Percentiles rank a stretch among this genome's conserved stretches.
Conservation (phyloP, 129 eudicot genomes). For the Rutidosis leptorrhynchoides region DNA sequence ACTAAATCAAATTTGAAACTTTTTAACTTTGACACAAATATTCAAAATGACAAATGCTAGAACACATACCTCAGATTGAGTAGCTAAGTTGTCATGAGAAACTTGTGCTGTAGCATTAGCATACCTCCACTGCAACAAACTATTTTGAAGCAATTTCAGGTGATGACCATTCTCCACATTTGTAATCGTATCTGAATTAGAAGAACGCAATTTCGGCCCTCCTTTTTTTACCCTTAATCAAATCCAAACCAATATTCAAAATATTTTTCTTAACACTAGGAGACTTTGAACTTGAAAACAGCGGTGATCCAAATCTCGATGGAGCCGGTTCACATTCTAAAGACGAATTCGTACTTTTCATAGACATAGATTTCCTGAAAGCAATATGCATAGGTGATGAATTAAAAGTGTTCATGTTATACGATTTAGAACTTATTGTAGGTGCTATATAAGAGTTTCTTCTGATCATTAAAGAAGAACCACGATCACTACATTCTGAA, state of each 20-base stretch:
- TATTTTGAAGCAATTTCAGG: slow-evolving; percentile 46
- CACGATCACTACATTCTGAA: slow-evolving; percentile 51
- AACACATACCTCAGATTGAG: slow-evolving; percentile 49
- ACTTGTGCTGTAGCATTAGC: slow-evolving; percentile 53
- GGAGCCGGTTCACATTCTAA: slow-evolving; percentile 41
- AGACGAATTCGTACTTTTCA: slow-evolving; percentile 35
- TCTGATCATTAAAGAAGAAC: slow-evolving; percentile 33
- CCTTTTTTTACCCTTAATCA: slow-evolving; percentile 63
- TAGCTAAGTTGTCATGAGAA: slow-evolving; percentile 36
- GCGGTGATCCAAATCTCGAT: slow-evolving; percentile 25
- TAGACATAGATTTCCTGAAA: slow-evolving; percentile 15
- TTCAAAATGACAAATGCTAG: neutral
- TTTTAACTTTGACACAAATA: neutral
- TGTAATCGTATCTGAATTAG: slow-evolving; percentile 11
- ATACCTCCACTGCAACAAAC: slow-evolving; percentile 66
- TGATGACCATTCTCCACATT: slow-evolving; percentile 54
- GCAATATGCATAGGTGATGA: slow-evolving; percentile 39
- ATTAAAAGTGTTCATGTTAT: slow-evolving; percentile 31
- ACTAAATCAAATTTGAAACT: neutral
- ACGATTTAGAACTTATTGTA: slow-evolving; percentile 52
- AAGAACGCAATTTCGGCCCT: slow-evolving; percentile 27
- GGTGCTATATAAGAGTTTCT: slow-evolving; percentile 62
- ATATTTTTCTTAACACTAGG: slow-evolving; percentile 56
- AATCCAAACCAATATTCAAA: slow-evolving; percentile 61
- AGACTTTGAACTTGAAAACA: slow-evolving; percentile 43